Conservation (phyloP, 768 basidiomycete genomes). For the Mycena metata region DNA sequence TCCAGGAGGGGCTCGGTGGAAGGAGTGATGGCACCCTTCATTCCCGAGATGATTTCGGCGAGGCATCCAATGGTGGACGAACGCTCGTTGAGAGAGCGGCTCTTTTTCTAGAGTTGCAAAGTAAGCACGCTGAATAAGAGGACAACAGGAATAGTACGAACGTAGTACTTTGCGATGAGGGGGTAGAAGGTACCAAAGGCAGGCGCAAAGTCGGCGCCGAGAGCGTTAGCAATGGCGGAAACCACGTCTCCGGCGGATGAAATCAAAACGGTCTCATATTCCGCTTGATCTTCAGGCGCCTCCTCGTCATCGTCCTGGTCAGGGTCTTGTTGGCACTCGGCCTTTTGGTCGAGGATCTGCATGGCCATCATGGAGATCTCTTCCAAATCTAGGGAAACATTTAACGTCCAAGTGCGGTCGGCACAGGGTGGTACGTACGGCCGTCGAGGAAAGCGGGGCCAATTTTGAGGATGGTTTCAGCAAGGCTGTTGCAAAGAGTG, state of each 20-base stretch:
- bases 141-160: constrained; percentile 47
- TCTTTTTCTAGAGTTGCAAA: constrained; percentile 73
- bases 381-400: constrained; percentile 69
- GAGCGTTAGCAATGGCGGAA: constrained; percentile 84
- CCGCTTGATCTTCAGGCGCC: constrained; percentile 90
- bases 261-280: constrained; percentile 96
- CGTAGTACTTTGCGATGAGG: constrained; percentile 92
- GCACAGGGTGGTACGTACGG: constrained; percentile 61
- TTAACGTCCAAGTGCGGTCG: constrained; percentile 19
- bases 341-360: constrained; percentile 93
- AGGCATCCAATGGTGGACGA: constrained; percentile 94
- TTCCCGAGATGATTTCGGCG: constrained; percentile 94
- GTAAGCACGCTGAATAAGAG: not conserved
- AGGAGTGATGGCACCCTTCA: constrained; percentile 88
- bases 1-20: constrained; percentile 86
- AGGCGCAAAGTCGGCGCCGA: constrained; percentile 87
- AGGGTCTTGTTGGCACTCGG: constrained; percentile 96
- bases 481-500: constrained; percentile 87
- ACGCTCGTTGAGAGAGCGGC: constrained; percentile 89
- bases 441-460: constrained; percentile 89
- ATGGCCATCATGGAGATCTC: constrained; percentile 83
- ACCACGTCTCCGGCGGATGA: constrained; percentile 96
- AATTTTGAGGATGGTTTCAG: constrained; percentile 92
- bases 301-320: constrained; percentile 92
- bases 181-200: constrained; percentile 92